Percentiles rank a stretch among this genome's conserved stretches.
These are phyloP conservation scores for Hanseniaspora gamundiae DNA, from an alignment of 1,139 yeast genomes.

Conservation along the genomic window DNA sequence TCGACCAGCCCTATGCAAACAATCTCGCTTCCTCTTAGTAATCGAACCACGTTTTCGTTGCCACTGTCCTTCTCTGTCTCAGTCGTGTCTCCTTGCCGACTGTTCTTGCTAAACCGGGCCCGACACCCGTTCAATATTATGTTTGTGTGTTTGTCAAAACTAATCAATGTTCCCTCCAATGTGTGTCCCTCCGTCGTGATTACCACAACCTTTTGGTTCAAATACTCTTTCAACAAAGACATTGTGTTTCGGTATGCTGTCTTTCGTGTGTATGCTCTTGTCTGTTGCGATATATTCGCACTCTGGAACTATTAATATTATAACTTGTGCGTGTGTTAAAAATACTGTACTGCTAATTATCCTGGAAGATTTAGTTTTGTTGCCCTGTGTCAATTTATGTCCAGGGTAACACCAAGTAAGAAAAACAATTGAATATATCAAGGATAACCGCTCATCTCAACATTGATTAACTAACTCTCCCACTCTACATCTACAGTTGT, in stretches of 20 bases:
- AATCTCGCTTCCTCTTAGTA: conserved; percentile 6
- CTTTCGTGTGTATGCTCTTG: not conserved
- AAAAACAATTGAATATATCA: too few species aligned
- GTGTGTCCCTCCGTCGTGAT: conserved; percentile 5
- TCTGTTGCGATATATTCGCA: too few species aligned
- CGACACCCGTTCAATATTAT: conserved; percentile 2
- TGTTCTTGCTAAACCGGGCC: not conserved
- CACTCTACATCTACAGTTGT: too few species aligned
- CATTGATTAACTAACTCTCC: too few species aligned
- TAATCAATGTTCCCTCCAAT: conserved; percentile 4
- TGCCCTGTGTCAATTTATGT: too few species aligned
- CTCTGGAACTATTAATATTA: too few species aligned
- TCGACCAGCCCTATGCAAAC: conserved; percentile 6
- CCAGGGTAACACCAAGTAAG: too few species aligned
- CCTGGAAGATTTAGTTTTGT: too few species aligned
- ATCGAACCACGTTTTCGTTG: not conserved
- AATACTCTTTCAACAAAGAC: conserved; percentile 5
- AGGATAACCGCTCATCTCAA: too few species aligned
- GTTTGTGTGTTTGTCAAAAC: conserved; percentile 6
- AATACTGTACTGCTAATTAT: too few species aligned
- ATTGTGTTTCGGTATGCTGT: not conserved
- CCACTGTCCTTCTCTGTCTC: not conserved
- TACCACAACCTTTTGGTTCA: conserved; percentile 4
- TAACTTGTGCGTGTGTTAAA: too few species aligned
- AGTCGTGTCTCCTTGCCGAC: not conserved